Conservation (phyloP, 805 yeast genomes). For the Wilhelminamyces savonicus region DNA sequence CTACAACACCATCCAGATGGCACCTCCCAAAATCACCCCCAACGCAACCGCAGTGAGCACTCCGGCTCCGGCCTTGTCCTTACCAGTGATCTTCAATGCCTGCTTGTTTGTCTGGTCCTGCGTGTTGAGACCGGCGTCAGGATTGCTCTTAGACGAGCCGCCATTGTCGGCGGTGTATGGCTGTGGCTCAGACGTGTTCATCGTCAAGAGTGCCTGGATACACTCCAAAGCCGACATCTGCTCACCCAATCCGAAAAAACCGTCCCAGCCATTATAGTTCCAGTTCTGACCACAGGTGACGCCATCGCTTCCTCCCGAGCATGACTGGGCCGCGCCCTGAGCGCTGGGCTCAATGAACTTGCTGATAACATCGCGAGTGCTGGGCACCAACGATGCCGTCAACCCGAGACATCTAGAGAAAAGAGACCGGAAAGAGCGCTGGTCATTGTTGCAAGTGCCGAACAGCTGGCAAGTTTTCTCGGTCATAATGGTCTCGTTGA, state of each 20-base stretch:
- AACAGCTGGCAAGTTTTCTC: constrained; percentile 56
- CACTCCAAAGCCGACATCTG: constrained; percentile 70
- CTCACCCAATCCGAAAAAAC: constrained; percentile 68
- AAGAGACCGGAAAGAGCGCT: constrained; percentile 68
- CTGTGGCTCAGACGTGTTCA: no score
- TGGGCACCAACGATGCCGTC: constrained; percentile 51
- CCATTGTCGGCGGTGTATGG: constrained; percentile 64
- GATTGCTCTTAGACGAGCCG: constrained; percentile 64
- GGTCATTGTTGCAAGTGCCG: constrained; percentile 62
- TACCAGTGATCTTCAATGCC: constrained; percentile 43
- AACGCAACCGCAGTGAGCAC: constrained; percentile 28
- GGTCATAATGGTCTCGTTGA: constrained; percentile 41
- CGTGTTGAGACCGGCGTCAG: constrained; percentile 58
- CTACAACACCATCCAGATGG: constrained; percentile 72
- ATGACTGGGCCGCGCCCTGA: constrained; percentile 60
- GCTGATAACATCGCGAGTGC: constrained; percentile 34
- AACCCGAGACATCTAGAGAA: constrained; percentile 58
- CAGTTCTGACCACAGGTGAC: constrained; percentile 77
- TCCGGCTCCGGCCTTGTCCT: constrained; percentile 18
- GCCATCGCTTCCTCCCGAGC: constrained; percentile 77
- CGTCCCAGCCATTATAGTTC: constrained; percentile 58
- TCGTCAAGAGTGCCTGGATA: constrained; percentile 30
- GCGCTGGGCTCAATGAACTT: constrained; percentile 47
- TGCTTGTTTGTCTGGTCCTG: constrained; percentile 33
- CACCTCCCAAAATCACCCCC: constrained; percentile 53